Evolutionary conservation across 2,329 filamentous ascomycete species (phyloP), one percentile per base, ranked within the genome.

Genomic region (Stemphylium beticola): DNA sequence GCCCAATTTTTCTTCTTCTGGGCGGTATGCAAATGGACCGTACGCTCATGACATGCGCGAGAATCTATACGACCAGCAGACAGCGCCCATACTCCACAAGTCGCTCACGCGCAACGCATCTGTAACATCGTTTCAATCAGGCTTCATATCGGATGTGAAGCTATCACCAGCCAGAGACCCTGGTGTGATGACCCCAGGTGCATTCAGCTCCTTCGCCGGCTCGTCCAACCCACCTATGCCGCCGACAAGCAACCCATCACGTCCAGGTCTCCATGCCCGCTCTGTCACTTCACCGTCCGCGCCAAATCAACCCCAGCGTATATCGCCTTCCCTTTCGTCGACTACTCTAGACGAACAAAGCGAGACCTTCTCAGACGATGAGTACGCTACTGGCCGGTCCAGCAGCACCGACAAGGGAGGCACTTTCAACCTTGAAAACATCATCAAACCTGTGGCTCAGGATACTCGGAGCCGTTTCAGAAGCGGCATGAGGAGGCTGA

Each of bases 11-110:
- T 65, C 66, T 20, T 69, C 65, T 31, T 71, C 68, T 18, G 65
- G 68, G 17, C 72, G 71, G 6, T 72, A 69, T 22, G 61, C 51
- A 17, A 68, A 65, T 17, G 62, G 66, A 4, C 55, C 67, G 4
- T 74, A 70, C 54, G 42, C 58, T 14, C 66, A 65, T 12, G 59
- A 64, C 31, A 60, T 63, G 9, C 87, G 87, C 46, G 91, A 93
- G 18, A 87, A 91, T 70, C 78, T 97, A 0, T 97, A 98, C 74
- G 93, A 97, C 67, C 92, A 96, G 73, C 91, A 96, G 71, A 96
- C 95, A 6, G 82, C 95, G 10, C 93, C 93, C 0, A 96, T 97
- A 46, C 78, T 97, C 5, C 90, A 95, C 65, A 91, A 95, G 69
- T 95, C 92, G 0, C 81, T 90, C 20, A 85, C 82, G 18, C 69